Evolutionary conservation across 306 rosid genomes (phyloP).

Genomic region (Amphicarpaea edgeworthii): DNA sequence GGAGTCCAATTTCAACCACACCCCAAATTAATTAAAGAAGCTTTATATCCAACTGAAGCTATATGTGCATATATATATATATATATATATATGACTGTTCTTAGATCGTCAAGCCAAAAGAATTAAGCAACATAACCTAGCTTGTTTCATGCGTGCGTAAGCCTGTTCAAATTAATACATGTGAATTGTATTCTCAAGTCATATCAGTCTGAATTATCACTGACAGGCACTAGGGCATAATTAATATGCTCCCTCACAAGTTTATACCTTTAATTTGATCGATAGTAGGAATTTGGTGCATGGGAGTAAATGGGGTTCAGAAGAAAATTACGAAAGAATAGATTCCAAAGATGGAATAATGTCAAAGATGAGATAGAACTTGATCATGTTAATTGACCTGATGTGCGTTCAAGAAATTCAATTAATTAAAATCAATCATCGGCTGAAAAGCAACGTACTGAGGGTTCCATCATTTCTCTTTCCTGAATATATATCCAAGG

Average conservation of each 20-base stretch:
- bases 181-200: neutral
- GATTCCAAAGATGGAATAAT: neutral
- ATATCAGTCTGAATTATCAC: neutral
- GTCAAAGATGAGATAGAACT: neutral
- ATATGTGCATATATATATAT: no score
- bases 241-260: neutral
- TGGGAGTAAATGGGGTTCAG: neutral
- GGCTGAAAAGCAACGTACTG: neutral
- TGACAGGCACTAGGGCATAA: neutral
- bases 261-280: neutral
- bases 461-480: neutral
- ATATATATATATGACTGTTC: neutral
- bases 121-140: neutral
- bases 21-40: neutral
- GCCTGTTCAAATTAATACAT: neutral
- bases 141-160: neutral
- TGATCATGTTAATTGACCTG: neutral
- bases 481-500: neutral
- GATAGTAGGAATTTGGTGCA: neutral
- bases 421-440: neutral
- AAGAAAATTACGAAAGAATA: neutral
- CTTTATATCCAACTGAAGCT: neutral
- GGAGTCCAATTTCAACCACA: neutral
- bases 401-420: neutral
- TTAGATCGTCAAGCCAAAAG: neutral